phyloP scores from a whole-genome alignment of 371 early-diverging fungal species.

The Polyrhizophydium stewartii region DNA sequence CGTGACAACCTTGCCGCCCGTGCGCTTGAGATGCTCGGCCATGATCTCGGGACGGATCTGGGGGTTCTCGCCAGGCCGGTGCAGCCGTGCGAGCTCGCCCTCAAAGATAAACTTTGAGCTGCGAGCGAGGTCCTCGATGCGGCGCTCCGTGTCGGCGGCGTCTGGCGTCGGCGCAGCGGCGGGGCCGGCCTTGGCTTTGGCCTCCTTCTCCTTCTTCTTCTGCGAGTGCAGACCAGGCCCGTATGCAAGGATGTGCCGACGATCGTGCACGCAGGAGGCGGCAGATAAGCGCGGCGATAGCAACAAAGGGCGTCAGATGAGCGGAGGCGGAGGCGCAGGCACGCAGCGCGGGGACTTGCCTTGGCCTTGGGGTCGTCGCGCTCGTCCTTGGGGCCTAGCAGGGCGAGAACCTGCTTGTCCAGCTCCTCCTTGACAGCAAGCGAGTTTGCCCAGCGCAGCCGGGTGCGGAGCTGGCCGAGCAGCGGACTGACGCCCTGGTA shows the following conservation, averaged over 20 bases:
- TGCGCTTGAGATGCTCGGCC: constrained; percentile 89
- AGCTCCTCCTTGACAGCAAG: constrained; percentile 79
- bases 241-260: background rate
- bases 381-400: constrained; percentile 94
- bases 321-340: constrained; percentile 24
- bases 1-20: constrained; percentile 93
- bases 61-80: constrained; percentile 96
- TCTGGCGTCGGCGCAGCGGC: constrained; percentile 6
- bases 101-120: constrained; percentile 61
- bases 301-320: constrained; percentile 8
- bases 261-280: background rate
- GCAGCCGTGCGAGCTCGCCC: constrained; percentile 89
- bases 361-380: constrained; percentile 64
- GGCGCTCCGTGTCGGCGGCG: constrained; percentile 27
- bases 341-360: constrained; percentile 8
- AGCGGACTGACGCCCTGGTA: constrained; percentile 75
- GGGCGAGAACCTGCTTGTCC: constrained; percentile 75
- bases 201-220: constrained; percentile 42
- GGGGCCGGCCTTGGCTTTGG: constrained; percentile 22
- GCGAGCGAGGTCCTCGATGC: constrained; percentile 42
- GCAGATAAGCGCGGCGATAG: too few species aligned
- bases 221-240: background rate
- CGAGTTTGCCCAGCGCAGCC: constrained; percentile 89
- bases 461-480: constrained; percentile 66
- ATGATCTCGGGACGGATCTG: constrained; percentile 92